Conservation (phyloP, 2,329 filamentous ascomycete species). For the Clonostachys rhizophaga region DNA sequence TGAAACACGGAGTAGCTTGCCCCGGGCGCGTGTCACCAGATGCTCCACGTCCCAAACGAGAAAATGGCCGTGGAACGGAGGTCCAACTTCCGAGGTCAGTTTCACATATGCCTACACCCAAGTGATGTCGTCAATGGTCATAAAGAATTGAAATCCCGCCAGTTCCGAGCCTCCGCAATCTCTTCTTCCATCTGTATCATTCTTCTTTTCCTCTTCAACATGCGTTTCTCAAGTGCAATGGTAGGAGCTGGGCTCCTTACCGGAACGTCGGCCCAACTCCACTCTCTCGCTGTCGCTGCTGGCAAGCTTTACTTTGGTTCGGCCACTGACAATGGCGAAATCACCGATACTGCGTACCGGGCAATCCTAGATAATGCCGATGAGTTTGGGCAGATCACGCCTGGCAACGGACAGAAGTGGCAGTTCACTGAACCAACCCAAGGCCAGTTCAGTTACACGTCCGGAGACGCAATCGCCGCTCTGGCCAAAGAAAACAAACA, state of each 20-base stretch:
- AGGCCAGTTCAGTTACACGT: constrained; percentile 51
- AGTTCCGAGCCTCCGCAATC: too few species aligned
- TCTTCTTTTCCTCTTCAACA: too few species aligned
- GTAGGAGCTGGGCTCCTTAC: not conserved
- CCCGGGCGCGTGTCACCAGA: too few species aligned
- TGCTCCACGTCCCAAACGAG: too few species aligned
- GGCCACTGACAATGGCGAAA: constrained; percentile 54
- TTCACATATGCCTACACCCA: too few species aligned
- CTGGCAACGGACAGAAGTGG: constrained; percentile 63
- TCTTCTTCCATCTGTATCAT: too few species aligned
- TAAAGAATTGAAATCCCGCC: too few species aligned
- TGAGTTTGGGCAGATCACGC: constrained; percentile 62
- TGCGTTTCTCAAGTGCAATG: too few species aligned
- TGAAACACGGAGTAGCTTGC: too few species aligned
- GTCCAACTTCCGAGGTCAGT: too few species aligned
- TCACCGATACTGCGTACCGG: constrained; percentile 49
- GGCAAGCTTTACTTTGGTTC: constrained; percentile 61
- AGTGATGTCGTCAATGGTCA: too few species aligned
- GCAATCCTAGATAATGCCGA: constrained; percentile 45
- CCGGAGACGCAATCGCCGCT: constrained; percentile 47
- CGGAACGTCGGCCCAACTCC: constrained; percentile 26
- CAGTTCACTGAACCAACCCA: constrained; percentile 53
- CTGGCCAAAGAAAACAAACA: constrained; percentile 42
- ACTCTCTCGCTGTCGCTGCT: constrained; percentile 48
- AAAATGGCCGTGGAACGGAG: too few species aligned